Evolutionary conservation across 2,329 filamentous ascomycete genomes (phyloP).

Genomic region (Colletotrichum sp.): DNA sequence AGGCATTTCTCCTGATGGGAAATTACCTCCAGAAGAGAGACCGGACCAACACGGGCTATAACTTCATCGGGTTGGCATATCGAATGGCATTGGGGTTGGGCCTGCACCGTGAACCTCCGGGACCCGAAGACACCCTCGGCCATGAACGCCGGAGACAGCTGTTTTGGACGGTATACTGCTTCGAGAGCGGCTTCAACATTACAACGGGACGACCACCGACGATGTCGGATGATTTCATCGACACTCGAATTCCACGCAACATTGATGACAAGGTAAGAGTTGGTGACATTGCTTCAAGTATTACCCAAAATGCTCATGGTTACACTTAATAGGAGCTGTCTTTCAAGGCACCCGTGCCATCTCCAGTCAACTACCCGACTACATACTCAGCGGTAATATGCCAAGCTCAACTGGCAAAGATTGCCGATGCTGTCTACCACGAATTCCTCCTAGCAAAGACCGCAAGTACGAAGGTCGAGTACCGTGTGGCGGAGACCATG

Average conservation of each 20-base stretch:
- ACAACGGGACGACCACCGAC: conserved; percentile 50
- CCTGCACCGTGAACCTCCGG: conserved; percentile 49
- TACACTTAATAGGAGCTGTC: neutral
- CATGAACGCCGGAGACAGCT: conserved; percentile 39
- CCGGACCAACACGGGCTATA: conserved; percentile 56
- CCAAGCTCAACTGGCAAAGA: conserved; percentile 43
- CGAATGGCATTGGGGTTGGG: conserved; percentile 56
- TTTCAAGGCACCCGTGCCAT: neutral
- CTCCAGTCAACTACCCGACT: conserved; percentile 39
- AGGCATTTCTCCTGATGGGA: conserved; percentile 46
- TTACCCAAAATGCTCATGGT: neutral
- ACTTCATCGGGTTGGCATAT: conserved; percentile 54
- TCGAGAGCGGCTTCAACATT: conserved; percentile 52
- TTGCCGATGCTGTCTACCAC: conserved; percentile 46
- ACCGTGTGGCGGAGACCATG: conserved; percentile 41
- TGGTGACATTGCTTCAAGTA: fast-evolving
- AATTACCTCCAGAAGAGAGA: conserved; percentile 58
- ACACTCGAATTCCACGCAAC: conserved; percentile 46
- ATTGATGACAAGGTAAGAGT: conserved; percentile 43
- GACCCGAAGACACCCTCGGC: conserved; percentile 33
- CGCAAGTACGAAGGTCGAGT: conserved; percentile 35
- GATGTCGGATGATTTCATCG: conserved; percentile 44
- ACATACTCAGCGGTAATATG: conserved; percentile 43
- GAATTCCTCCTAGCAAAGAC: conserved; percentile 42
- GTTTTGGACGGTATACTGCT: conserved; percentile 46